A percentile compares a stretch with the other conserved stretches of the same genome.
These are phyloP conservation scores for Macrolepiota fuliginosa DNA, from an alignment of 768 basidiomycete genomes.

Conservation along the genomic window DNA sequence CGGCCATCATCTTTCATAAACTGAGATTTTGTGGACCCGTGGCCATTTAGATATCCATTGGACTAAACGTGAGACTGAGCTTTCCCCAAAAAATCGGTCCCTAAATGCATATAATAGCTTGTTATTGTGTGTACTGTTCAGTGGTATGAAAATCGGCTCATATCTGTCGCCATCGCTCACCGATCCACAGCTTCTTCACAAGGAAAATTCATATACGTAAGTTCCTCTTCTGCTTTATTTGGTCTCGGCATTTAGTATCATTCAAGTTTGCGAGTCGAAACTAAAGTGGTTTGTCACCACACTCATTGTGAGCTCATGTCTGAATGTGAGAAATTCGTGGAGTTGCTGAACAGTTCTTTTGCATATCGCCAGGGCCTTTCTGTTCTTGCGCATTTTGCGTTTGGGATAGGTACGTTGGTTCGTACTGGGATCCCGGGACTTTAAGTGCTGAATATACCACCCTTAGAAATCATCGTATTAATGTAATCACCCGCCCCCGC, in stretches of 20 bases:
- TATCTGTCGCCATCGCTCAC: background rate
- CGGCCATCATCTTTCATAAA: background rate
- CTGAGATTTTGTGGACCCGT: background rate
- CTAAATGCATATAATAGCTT: slow-evolving; percentile 13
- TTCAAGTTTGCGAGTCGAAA: slow-evolving; percentile 28
- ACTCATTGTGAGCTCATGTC: slow-evolving; percentile 23
- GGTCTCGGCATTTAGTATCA: background rate
- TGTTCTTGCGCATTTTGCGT: slow-evolving; percentile 29
- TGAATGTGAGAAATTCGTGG: too few species aligned
- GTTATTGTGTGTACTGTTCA: slow-evolving; percentile 30
- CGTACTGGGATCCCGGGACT: background rate
- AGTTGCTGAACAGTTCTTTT: too few species aligned
- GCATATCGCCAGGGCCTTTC: slow-evolving; percentile 23
- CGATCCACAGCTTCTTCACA: slow-evolving; percentile 28
- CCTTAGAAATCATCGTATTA: slow-evolving; percentile 31
- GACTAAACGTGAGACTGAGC: slow-evolving; percentile 24
- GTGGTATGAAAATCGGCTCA: slow-evolving; percentile 18
- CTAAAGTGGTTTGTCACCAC: slow-evolving; percentile 29
- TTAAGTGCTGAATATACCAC: background rate
- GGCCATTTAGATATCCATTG: slow-evolving; percentile 22
- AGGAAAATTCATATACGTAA: slow-evolving; percentile 28
- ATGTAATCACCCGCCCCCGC: slow-evolving; percentile 16
- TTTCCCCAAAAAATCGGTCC: too few species aligned
- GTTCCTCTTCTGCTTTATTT: slow-evolving; percentile 4
- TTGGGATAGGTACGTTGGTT: slow-evolving; percentile 32